Evolutionary conservation across 768 basidiomycete species (phyloP).

Genomic region (Coprinellus micaceus): DNA sequence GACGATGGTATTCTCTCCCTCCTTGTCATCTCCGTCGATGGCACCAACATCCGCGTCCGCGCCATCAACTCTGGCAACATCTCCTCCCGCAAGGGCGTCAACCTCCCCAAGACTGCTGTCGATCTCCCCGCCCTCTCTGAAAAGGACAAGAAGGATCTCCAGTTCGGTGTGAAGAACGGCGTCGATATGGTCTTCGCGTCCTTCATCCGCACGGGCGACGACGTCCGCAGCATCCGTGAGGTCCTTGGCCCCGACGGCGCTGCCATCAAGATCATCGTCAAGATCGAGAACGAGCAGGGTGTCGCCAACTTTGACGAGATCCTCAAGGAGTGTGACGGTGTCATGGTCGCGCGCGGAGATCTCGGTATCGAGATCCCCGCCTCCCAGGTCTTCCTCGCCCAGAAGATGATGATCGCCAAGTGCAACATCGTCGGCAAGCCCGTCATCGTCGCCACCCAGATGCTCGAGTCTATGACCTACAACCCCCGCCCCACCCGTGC

Average conservation of each 20-base stretch:
- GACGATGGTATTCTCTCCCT: slow-evolving; percentile 98
- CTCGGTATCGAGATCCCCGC: slow-evolving; percentile 99
- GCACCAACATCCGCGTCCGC: slow-evolving; percentile 75
- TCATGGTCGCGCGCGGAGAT: slow-evolving; percentile 99
- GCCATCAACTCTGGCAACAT: slow-evolving; percentile 88
- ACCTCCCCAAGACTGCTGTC: slow-evolving; percentile 95
- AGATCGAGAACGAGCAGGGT: slow-evolving; percentile 99
- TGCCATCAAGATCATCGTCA: slow-evolving; percentile 97
- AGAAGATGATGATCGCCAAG: slow-evolving; percentile 99
- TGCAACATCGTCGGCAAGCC: slow-evolving; percentile 98
- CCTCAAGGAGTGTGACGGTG: slow-evolving; percentile 90
- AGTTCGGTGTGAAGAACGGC: slow-evolving; percentile 94
- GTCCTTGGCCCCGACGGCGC: slow-evolving; percentile 95
- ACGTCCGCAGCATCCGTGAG: slow-evolving; percentile 89
- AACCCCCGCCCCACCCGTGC: slow-evolving; percentile 99
- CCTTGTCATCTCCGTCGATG: slow-evolving; percentile 86
- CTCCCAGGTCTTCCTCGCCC: slow-evolving; percentile 96
- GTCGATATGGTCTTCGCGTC: slow-evolving; percentile 99
- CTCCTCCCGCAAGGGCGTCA: slow-evolving; percentile 97
- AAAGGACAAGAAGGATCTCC: slow-evolving; percentile 94
- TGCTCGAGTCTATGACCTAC: slow-evolving; percentile 99
- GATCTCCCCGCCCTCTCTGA: slow-evolving; percentile 96
- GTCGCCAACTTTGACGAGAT: slow-evolving; percentile 99
- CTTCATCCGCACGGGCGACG: slow-evolving; percentile 93
- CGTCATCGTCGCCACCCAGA: slow-evolving; percentile 97